A percentile compares a stretch with the other conserved stretches of the same genome.
Evolutionary conservation across 2,329 filamentous ascomycete species (phyloP).

Genomic region (Colletotrichum sp.): DNA sequence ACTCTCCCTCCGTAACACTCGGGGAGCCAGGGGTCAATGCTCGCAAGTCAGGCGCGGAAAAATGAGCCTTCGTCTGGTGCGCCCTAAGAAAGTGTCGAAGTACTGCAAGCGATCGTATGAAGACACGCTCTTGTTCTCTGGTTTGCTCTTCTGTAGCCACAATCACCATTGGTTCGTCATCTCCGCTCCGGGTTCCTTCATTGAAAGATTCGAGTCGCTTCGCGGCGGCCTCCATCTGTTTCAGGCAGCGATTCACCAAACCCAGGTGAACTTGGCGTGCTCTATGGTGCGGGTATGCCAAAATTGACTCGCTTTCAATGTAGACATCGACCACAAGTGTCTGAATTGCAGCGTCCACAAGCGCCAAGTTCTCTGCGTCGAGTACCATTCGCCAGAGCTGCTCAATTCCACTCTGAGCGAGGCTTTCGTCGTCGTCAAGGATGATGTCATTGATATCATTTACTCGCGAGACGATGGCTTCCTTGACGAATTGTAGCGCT

Average conservation of each 20-base stretch:
- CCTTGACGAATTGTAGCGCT: conserved; percentile 67
- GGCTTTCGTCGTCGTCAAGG: conserved; percentile 56
- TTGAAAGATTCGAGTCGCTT: conserved; percentile 55
- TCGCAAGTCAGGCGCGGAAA: conserved; percentile 62
- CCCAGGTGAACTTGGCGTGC: conserved; percentile 68
- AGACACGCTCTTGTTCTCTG: conserved; percentile 63
- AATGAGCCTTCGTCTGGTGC: conserved; percentile 65
- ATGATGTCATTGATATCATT: conserved; percentile 48
- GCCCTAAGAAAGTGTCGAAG: conserved; percentile 71
- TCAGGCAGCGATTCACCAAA: conserved; percentile 76
- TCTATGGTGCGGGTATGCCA: conserved; percentile 51
- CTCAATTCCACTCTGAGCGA: conserved; percentile 64
- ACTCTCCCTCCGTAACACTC: conserved; percentile 64
- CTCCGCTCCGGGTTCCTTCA: conserved; percentile 45
- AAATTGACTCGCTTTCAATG: conserved; percentile 61
- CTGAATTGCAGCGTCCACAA: conserved; percentile 62
- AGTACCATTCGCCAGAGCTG: conserved; percentile 86
- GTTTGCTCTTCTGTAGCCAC: conserved; percentile 53
- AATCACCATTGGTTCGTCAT: conserved; percentile 60
- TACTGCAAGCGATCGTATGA: conserved; percentile 72
- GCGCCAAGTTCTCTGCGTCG: conserved; percentile 63
- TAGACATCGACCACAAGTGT: conserved; percentile 77
- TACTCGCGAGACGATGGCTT: conserved; percentile 52
- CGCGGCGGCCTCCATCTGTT: conserved; percentile 71
- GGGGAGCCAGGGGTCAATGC: conserved; percentile 57